Evolutionary conservation across 75 land plant genomes (phyloP).

Genomic region (Pinus tabuliformis): DNA sequence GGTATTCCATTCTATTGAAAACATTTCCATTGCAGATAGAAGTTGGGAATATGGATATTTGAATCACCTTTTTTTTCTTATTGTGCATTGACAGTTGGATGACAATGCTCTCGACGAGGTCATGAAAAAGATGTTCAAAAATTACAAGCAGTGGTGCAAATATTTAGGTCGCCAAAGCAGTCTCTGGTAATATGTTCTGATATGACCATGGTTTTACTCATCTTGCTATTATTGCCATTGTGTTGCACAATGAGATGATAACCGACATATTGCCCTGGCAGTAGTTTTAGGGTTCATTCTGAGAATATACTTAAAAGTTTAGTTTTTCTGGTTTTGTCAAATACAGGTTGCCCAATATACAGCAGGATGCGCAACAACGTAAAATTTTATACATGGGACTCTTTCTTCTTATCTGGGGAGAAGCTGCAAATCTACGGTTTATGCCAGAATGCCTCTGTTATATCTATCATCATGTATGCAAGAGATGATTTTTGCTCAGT

Average conservation of each 20-base stretch:
- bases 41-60: not conserved
- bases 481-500: not conserved
- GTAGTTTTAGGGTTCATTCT: not conserved
- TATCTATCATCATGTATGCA: constrained; percentile 90
- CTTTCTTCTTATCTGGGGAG: constrained; percentile 96
- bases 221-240: constrained; percentile 15
- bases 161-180: constrained; percentile 58
- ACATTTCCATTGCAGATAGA: not conserved
- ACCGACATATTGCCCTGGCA: not conserved
- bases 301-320: not conserved
- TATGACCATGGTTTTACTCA: constrained; percentile 14
- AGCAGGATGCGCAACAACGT: constrained; percentile 71
- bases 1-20: not conserved
- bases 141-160: constrained; percentile 89
- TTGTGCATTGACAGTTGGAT: constrained; percentile 39
- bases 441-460: constrained; percentile 98
- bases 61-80: not conserved
- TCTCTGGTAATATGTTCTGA: constrained; percentile 49
- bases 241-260: not conserved
- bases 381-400: constrained; percentile 70
- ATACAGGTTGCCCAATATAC: constrained; percentile 56
- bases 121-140: constrained; percentile 72
- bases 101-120: constrained; percentile 67
- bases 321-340: not conserved
- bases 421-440: constrained; percentile 91